A percentile compares a stretch with the other conserved stretches of the same genome.
These are phyloP conservation scores for Pseudonitzschia multistriata DNA, from an alignment of 108 stramenopile genomes.

Conservation along the genomic window DNA sequence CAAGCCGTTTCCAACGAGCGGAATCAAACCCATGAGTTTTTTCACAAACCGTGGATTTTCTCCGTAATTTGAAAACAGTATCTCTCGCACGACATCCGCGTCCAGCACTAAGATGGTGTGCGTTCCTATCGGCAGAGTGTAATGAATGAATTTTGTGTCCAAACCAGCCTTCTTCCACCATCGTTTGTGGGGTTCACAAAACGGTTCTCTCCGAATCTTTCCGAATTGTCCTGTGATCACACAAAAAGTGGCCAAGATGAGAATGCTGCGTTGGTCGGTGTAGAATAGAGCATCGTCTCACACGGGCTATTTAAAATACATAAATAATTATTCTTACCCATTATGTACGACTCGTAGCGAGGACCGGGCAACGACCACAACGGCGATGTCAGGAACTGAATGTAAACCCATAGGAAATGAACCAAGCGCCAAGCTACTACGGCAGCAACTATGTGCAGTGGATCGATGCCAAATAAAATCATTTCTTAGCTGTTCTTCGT, in stretches of 20 bases:
- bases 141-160: constrained; percentile 47
- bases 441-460: not conserved
- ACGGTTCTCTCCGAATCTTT: constrained; percentile 36
- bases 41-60: constrained; percentile 40
- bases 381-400: not conserved
- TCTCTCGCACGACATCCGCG: constrained; percentile 24
- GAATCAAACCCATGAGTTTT: not conserved
- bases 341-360: not conserved
- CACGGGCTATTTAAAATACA: too few species aligned
- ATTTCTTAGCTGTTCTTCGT: too few species aligned
- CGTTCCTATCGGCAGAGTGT: constrained; percentile 36
- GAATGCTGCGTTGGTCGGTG: not conserved
- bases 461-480: too few species aligned
- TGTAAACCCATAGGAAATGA: not conserved
- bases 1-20: constrained; percentile 48
- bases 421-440: not conserved
- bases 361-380: constrained; percentile 4
- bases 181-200: constrained; percentile 47
- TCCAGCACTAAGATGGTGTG: constrained; percentile 42
- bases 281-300: not conserved
- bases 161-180: constrained; percentile 58
- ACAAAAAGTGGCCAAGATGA: not conserved
- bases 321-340: not conserved
- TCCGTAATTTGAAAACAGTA: constrained; percentile 39
- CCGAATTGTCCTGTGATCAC: constrained; percentile 27